Base-by-base conservation (phyloP, 2,329 filamentous ascomycete species). In the Clonostachys rhizophaga region DNA sequence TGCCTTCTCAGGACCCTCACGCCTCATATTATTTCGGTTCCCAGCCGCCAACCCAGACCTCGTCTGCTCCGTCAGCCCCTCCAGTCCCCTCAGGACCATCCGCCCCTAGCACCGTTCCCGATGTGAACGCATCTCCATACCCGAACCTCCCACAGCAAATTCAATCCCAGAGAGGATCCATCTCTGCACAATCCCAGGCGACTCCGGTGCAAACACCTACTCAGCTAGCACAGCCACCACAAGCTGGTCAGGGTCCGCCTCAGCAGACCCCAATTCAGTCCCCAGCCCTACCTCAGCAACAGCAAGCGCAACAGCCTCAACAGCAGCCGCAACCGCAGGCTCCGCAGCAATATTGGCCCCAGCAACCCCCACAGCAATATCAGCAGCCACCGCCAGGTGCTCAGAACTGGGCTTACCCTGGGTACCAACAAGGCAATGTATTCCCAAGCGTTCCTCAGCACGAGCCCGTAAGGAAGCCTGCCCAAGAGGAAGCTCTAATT, bases 401-500 rank as follows among this genome's bases (percentile, higher is more conserved):
- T 9, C 70, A 69, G 49, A 62, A 58, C n/a, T 66, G 68, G 54
- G 68, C 65, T 4, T 79, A 81, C 50, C 51, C 63, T 11, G 70
- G 73, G 7, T 84, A 81, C 56, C 85, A 81, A 55, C 68, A 65
- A 4, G 79, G 81, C 57, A 79, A 84, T 20, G 69, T 77, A 4
- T 89, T 89, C 57, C 86, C 87, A 2, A 72, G 78, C 3, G 75
- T 79, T 30, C 81, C 79, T 12, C 67, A 68, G 45, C 74, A 66
- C 44, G 68, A 70, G 40, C 67, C 65, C 4, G 50, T 59, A 20
- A 60, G 62, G 50, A 58, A 74, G 57, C 78, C 78, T 13, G 76
- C 71, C 1, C 76, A 86, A 42, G 88, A 92, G 65, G 89, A 92
- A 66, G 86, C 83, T 49, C 67, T 94, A 58, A 94, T 94, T 65